These are phyloP conservation scores for Sugiyamaella castrensis DNA, from an alignment of 1,139 yeast species.

Conservation along the genomic window DNA sequence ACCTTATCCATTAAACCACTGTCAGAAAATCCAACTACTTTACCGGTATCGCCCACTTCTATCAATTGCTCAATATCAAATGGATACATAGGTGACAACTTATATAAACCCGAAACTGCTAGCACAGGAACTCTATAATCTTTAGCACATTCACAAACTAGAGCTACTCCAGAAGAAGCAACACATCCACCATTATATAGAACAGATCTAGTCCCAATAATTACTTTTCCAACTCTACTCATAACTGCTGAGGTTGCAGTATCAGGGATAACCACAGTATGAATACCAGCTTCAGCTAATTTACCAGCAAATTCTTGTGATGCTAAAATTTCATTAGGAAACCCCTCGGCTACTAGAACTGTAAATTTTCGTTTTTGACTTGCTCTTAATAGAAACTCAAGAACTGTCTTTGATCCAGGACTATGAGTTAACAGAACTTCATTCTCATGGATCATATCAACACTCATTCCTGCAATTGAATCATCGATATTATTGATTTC, in stretches of 20 bases:
- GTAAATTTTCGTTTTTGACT: constrained; percentile 87
- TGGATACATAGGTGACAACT: constrained; percentile 90
- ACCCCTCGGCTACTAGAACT: constrained; percentile 87
- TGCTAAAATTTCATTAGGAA: constrained; percentile 74
- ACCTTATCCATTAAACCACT: constrained; percentile 59
- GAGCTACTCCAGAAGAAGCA: constrained; percentile 84
- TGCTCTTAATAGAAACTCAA: constrained; percentile 82
- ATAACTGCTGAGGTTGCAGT: constrained; percentile 90
- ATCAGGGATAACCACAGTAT: constrained; percentile 89
- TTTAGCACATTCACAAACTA: constrained; percentile 94
- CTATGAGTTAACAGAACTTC: constrained; percentile 91
- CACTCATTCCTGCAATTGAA: constrained; percentile 84
- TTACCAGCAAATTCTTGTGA: constrained; percentile 80
- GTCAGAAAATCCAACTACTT: constrained; percentile 70
- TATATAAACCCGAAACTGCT: constrained; percentile 91
- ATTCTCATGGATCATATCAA: constrained; percentile 91
- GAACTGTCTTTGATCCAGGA: constrained; percentile 85
- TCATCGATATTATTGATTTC: constrained; percentile 89
- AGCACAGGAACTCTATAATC: constrained; percentile 94
- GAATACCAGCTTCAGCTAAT: constrained; percentile 81
- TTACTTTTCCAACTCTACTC: constrained; percentile 96
- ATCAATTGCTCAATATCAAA: constrained; percentile 83
- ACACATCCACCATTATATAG: constrained; percentile 96
- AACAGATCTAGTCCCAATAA: constrained; percentile 87
- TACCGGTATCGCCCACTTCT: constrained; percentile 92